A percentile compares a stretch with the other conserved stretches of the same genome.
Conservation (phyloP, 2,329 filamentous ascomycete genomes). For the Fusarium setosum region DNA sequence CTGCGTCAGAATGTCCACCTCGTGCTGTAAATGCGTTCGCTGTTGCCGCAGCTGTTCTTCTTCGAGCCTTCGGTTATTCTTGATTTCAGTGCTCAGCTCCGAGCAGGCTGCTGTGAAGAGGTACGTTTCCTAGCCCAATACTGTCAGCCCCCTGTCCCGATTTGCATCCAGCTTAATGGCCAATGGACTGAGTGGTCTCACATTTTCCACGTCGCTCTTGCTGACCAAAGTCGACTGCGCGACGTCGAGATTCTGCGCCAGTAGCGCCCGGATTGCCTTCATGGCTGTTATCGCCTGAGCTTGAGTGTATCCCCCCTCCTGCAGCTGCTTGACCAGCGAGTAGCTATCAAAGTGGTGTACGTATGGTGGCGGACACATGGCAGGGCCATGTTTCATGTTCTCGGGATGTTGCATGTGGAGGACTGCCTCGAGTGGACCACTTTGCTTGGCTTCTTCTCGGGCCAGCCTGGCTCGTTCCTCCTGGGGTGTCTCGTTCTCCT, state of each 20-base stretch:
- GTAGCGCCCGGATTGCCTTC: slow-evolving; percentile 86
- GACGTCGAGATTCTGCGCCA: slow-evolving; percentile 83
- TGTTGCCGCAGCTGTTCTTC: slow-evolving; percentile 87
- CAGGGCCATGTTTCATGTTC: slow-evolving; percentile 65
- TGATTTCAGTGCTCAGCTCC: slow-evolving; percentile 88
- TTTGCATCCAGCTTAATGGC: not conserved
- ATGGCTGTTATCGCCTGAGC: slow-evolving; percentile 86
- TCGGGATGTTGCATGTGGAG: slow-evolving; percentile 58
- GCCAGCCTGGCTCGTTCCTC: slow-evolving; percentile 44
- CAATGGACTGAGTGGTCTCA: slow-evolving; percentile 28
- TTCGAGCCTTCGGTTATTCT: slow-evolving; percentile 78
- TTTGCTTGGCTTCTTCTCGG: slow-evolving; percentile 53
- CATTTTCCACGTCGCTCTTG: slow-evolving; percentile 93
- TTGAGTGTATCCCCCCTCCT: slow-evolving; percentile 77
- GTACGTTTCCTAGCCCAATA: slow-evolving; percentile 76
- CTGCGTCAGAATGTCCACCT: slow-evolving; percentile 92
- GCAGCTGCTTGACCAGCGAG: slow-evolving; percentile 84
- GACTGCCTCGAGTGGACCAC: slow-evolving; percentile 63
- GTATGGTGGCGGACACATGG: slow-evolving; percentile 80
- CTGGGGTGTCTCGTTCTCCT: slow-evolving; percentile 17
- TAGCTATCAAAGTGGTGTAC: slow-evolving; percentile 98
- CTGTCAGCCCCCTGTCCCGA: slow-evolving; percentile 21
- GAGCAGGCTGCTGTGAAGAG: slow-evolving; percentile 94
- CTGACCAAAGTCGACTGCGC: slow-evolving; percentile 85
- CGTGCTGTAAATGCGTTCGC: slow-evolving; percentile 88